Conservation (phyloP, 148 eudicot species). For the Euryodendron excelsum region DNA sequence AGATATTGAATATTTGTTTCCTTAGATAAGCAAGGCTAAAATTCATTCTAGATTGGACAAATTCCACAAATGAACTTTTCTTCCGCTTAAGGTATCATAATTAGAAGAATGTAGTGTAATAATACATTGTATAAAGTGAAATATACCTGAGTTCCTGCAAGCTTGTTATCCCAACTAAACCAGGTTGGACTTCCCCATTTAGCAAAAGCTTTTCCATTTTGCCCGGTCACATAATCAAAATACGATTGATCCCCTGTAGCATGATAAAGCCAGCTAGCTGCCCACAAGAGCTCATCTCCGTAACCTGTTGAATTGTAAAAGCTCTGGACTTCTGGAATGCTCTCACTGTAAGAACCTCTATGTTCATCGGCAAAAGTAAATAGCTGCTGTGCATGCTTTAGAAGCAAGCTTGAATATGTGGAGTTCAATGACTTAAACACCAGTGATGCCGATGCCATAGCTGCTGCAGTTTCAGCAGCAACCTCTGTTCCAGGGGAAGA, state of each 20-base stretch:
- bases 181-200: conserved; percentile 73
- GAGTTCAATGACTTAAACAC: conserved; percentile 61
- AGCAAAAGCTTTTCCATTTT: conserved; percentile 60
- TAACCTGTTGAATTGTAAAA: conserved; percentile 83
- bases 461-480: conserved; percentile 95
- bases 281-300: conserved; percentile 97
- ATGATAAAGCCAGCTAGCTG: conserved; percentile 89
- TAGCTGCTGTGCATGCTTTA: conserved; percentile 67
- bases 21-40: not conserved
- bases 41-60: not conserved
- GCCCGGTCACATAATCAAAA: conserved; percentile 53
- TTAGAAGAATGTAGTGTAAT: not conserved
- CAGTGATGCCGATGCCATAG: conserved; percentile 91
- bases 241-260: conserved; percentile 69
- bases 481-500: conserved; percentile 86
- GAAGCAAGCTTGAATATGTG: conserved; percentile 57
- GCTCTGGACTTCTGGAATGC: conserved; percentile 61
- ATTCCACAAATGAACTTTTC: not conserved
- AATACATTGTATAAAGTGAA: not conserved
- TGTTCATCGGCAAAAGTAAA: conserved; percentile 68
- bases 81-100: not conserved
- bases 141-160: conserved; percentile 78
- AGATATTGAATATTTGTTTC: not conserved
- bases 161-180: conserved; percentile 98
- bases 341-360: conserved; percentile 64